Evolutionary conservation across 305 asterid genomes (phyloP), one percentile per base, ranked within the genome.

Genomic region (Solanum hybrid): DNA sequence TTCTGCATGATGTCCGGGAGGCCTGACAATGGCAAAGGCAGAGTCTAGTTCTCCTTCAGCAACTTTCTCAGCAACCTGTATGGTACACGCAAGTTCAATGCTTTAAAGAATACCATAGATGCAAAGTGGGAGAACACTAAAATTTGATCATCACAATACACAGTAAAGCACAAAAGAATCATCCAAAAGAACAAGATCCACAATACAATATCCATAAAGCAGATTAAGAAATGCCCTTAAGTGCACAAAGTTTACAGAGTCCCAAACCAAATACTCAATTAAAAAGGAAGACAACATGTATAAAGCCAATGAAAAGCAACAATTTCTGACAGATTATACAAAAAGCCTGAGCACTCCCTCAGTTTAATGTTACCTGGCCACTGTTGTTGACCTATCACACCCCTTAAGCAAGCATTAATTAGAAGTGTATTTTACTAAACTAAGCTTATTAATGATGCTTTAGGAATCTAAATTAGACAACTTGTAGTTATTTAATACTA

Each of bases 1-100:
- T 92, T 96, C 99, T 3, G 99, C 99, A 91, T 97, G 99, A 93
- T 97, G 99, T 36, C 99, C 99, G n/a, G 99, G 99, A 88, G 99
- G 99, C 92, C 99, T 94, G 38, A 97, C 97, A 72, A 97, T 93
- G 90, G 99, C 99, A 92, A 95, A 97, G 86, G 94, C 97, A 20
- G 99, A 96, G 91, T 96, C 95, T 38, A 97, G 87, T 92, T 96
- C 95, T 40, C 99, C 98, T 91, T 91, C 92, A 71, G 98, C 99
- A 91, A 97, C 99, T 92, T 93, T 95, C 92, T 95, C 99, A 29
- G 98, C 95, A 86, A 92, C 96, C 99, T 97, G 88, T 20, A 80
- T 86, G 90, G 87, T 35, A 89, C 26, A 76, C 79, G 7, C 88
- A n/a, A 85, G 46, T 7, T 75, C 75, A 82, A 73, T 3, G 38